Conservation (phyloP, 208 protist species). For the Porcisia deanei region DNA sequence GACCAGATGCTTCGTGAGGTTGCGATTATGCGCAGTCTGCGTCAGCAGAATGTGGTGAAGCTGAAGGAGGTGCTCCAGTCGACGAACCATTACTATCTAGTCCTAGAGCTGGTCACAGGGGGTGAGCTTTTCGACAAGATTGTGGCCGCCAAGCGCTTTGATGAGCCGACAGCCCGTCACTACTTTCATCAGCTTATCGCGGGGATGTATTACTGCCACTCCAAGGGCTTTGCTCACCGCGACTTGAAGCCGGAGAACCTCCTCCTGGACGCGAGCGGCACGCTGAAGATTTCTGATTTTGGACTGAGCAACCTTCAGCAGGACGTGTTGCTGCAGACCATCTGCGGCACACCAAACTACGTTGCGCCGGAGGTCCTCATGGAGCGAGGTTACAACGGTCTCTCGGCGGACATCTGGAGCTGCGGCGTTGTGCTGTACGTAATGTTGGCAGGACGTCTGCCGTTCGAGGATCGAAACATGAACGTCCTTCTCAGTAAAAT, state of each 20-base stretch:
- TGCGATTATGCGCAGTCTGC: slow-evolving; percentile 81
- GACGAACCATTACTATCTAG: slow-evolving; percentile 88
- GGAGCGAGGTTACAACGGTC: slow-evolving; percentile 92
- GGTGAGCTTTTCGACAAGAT: slow-evolving; percentile 96
- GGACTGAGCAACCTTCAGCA: slow-evolving; percentile 90
- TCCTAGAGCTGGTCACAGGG: slow-evolving; percentile 90
- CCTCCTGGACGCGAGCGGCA: slow-evolving; percentile 71
- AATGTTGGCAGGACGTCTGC: slow-evolving; percentile 92
- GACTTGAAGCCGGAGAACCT: slow-evolving; percentile 94
- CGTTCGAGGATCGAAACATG: slow-evolving; percentile 93
- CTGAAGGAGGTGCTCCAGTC: slow-evolving; percentile 90
- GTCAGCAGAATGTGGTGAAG: slow-evolving; percentile 85
- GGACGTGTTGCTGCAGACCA: slow-evolving; percentile 81
- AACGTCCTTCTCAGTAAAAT: slow-evolving; percentile 94
- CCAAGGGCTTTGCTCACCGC: slow-evolving; percentile 85
- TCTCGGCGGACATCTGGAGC: slow-evolving; percentile 96
- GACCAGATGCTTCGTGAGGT: slow-evolving; percentile 92
- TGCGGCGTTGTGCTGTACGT: slow-evolving; percentile 97
- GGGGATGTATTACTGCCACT: slow-evolving; percentile 94
- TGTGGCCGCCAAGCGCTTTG: slow-evolving; percentile 75
- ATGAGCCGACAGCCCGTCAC: slow-evolving; percentile 77
- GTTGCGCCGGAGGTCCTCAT: slow-evolving; percentile 94
- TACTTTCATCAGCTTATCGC: slow-evolving; percentile 97
- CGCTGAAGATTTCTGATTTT: slow-evolving; percentile 94
- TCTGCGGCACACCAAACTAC: slow-evolving; percentile 93